Conservation (phyloP, 169 alveolate genomes). For the Perkinsus marinus region DNA sequence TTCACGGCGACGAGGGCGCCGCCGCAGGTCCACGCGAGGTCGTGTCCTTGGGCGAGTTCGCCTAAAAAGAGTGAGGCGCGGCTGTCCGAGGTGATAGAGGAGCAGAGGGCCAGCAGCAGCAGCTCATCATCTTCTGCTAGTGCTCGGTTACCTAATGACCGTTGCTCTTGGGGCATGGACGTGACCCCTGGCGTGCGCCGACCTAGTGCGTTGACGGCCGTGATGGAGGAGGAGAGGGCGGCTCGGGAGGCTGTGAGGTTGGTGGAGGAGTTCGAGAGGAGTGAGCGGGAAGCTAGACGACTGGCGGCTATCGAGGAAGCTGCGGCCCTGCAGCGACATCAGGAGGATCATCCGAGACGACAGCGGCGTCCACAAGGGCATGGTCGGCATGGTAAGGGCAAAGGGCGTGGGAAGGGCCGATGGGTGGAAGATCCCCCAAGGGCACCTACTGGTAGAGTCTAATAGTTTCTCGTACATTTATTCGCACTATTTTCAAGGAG, state of each 20-base stretch:
- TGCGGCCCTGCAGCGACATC: neutral
- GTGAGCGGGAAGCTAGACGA: neutral
- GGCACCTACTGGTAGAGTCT: no score
- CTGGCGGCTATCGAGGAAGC: neutral
- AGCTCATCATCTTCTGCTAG: neutral
- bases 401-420: no score
- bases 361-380: no score
- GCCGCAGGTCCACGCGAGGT: neutral
- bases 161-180: neutral
- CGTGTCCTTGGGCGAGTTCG: neutral
- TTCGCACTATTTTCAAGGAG: no score
- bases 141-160: neutral
- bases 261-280: neutral
- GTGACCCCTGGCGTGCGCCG: neutral
- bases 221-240: neutral
- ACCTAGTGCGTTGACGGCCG: neutral
- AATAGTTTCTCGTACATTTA: no score
- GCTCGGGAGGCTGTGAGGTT: neutral
- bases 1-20: neutral
- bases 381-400: no score
- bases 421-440: no score
- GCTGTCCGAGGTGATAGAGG: neutral
- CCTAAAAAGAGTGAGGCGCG: neutral
- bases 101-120: neutral
- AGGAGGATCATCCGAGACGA: no score